Evolutionary conservation across 345 rosid genomes (phyloP), one percentile per base, ranked within the genome.

Genomic region (Xanthoceras sorbifolium): DNA sequence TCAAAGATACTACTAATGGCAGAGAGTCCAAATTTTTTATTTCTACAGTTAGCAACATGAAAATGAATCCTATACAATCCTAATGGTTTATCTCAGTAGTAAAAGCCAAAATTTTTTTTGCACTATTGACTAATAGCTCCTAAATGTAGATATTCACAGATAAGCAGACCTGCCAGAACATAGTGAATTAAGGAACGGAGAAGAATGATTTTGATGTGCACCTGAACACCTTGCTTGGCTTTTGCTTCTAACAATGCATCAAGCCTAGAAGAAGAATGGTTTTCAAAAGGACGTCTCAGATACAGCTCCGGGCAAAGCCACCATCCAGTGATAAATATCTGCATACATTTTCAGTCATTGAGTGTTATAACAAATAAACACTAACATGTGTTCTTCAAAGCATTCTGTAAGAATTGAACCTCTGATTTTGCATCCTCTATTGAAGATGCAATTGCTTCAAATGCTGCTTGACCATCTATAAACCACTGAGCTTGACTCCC

Each of bases 271-370:
- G 86, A 80, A 55, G 91, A 72, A 74, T 90, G 83, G 69, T 81
- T 85, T 70, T 84, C 55, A 64, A 93, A 95, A 38, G 99, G 98
- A n/a, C 99, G 92, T 84, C 93, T 89, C 67, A 95, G 90, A 82
- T 89, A 93, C 75, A 93, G 82, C 82, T 95, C 98, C 2, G 99
- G 97, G 80, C 98, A 95, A 78, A 95, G 90, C 99, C 99, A 95
- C 99, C 99, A 95, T 80, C 99, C 99, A 59, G 97, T 93, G 52
- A 95, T 87, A 74, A 89, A 90, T 84, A 93, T 89, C 99, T 92
- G 86, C 85, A 80, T n/a, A 44, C 26, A 46, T 2, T 52, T 78
- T 60, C 25, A 18, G 71, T 71, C 64, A n/a, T 25, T 38, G 38
- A 78, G 67, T 60, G 36, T 36, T 23, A 62, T 6, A 71, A n/a